phyloP scores from a whole-genome alignment of 345 rosid species.

The Psidium friedrichsthalianum region DNA sequence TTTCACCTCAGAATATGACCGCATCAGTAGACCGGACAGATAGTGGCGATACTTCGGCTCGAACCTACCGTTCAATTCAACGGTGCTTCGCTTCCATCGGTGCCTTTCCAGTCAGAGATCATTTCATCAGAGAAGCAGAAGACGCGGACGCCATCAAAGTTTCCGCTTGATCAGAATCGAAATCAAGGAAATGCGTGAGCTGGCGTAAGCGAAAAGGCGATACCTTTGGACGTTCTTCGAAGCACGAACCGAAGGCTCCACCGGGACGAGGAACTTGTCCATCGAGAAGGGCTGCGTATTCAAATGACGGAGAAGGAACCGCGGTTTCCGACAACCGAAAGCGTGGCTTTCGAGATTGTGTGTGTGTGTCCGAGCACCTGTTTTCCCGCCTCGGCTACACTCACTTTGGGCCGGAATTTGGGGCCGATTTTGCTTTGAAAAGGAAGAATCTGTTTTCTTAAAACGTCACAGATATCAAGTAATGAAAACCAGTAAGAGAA shows the following conservation, averaged over 20 bases:
- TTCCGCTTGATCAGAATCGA: neutral
- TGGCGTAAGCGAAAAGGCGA: neutral
- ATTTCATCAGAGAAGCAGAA: neutral
- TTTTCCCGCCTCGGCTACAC: neutral
- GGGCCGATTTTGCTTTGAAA: neutral
- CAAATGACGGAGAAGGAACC: neutral
- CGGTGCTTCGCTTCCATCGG: constrained; percentile 45
- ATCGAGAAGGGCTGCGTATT: neutral
- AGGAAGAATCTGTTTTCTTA: neutral
- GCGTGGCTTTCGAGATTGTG: no score
- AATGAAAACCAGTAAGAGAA: neutral
- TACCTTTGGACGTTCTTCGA: neutral
- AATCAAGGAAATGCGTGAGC: neutral
- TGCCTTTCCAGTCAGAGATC: constrained; percentile 4
- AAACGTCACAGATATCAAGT: no score
- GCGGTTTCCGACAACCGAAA: neutral
- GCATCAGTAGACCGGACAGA: constrained; percentile 36
- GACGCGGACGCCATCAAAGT: neutral
- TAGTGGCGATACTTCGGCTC: constrained; percentile 40
- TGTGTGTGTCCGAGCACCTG: no score
- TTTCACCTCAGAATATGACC: constrained; percentile 61
- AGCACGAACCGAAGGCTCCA: neutral
- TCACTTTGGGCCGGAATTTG: neutral
- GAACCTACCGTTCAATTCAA: constrained; percentile 56
- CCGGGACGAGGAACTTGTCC: constrained; percentile 8